Conservation (phyloP, 2,329 filamentous ascomycete genomes). For the Phoma sp. region DNA sequence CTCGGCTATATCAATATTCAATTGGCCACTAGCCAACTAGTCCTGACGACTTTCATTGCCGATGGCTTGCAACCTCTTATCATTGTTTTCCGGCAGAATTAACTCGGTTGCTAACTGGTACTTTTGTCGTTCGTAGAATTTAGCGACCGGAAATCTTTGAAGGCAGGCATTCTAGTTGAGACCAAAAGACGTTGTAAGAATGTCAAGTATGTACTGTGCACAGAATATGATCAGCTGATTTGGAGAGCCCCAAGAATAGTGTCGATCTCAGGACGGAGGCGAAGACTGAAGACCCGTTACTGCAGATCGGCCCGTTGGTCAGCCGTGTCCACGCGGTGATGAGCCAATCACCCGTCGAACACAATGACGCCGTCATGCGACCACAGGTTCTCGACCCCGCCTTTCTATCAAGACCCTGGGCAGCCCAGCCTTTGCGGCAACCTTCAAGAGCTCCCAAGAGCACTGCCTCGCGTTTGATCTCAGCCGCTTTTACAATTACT, state of each 20-base stretch:
- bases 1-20: background rate
- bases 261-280: slow-evolving; percentile 2
- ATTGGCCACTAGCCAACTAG: background rate
- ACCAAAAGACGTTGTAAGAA: background rate
- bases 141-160: too few relatives aligned
- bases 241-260: slow-evolving; percentile 6
- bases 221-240: background rate
- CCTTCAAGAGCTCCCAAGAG: slow-evolving; percentile 15
- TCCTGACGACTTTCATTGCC: background rate
- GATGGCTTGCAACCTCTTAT: background rate
- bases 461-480: slow-evolving; percentile 9
- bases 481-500: slow-evolving; percentile 12
- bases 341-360: slow-evolving; percentile 12
- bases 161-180: background rate
- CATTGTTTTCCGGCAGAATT: background rate
- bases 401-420: slow-evolving; percentile 7
- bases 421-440: slow-evolving; percentile 12
- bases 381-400: slow-evolving; percentile 13
- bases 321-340: background rate
- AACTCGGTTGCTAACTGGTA: background rate
- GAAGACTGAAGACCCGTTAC: background rate
- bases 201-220: too few relatives aligned
- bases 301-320: slow-evolving; percentile 10
- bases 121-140: too few relatives aligned
- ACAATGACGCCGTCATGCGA: slow-evolving; percentile 10